Percentiles rank a stretch among this genome's conserved stretches.
These are phyloP conservation scores for Mariannaea sp. DNA, from an alignment of 2,329 filamentous ascomycete species.

Conservation along the genomic window DNA sequence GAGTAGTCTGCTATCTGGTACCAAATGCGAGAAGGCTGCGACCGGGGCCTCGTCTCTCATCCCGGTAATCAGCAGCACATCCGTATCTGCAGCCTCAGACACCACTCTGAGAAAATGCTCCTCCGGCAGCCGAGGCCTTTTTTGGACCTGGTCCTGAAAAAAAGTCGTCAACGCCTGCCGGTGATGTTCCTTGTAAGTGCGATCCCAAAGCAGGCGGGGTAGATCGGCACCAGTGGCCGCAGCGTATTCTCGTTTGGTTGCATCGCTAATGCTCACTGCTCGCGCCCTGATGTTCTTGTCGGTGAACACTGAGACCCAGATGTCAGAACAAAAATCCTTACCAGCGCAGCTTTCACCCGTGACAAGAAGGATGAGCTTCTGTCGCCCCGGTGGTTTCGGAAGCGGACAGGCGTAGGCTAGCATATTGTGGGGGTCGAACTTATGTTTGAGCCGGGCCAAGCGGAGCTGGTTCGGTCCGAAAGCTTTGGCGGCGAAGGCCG, in stretches of 20 bases:
- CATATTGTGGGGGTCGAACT: slow-evolving; percentile 54
- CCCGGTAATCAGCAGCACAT: slow-evolving; percentile 65
- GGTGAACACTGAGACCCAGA: slow-evolving; percentile 54
- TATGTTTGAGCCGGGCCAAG: slow-evolving; percentile 56
- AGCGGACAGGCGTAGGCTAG: slow-evolving; percentile 62
- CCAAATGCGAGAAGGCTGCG: slow-evolving; percentile 56
- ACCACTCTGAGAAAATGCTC: slow-evolving; percentile 58
- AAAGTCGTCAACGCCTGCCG: slow-evolving; percentile 57
- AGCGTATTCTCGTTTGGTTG: slow-evolving; percentile 62
- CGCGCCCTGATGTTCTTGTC: slow-evolving; percentile 43
- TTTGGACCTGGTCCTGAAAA: slow-evolving; percentile 51
- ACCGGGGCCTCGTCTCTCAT: slow-evolving; percentile 66
- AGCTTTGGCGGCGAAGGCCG: slow-evolving; percentile 53
- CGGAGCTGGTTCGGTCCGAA: slow-evolving; percentile 60
- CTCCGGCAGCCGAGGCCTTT: slow-evolving; percentile 52
- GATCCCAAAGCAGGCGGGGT: slow-evolving; percentile 54
- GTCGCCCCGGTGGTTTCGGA: slow-evolving; percentile 41
- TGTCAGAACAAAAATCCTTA: slow-evolving; percentile 63
- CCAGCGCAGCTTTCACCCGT: slow-evolving; percentile 60
- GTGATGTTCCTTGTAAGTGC: slow-evolving; percentile 66
- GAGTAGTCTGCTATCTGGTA: slow-evolving; percentile 56
- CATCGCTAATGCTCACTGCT: slow-evolving; percentile 58
- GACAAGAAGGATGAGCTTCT: slow-evolving; percentile 60
- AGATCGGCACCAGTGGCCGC: slow-evolving; percentile 52
- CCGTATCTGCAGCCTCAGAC: slow-evolving; percentile 44